phyloP scores from a whole-genome alignment of 2,329 filamentous ascomycete genomes.

The Sclerotinia nivalis region DNA sequence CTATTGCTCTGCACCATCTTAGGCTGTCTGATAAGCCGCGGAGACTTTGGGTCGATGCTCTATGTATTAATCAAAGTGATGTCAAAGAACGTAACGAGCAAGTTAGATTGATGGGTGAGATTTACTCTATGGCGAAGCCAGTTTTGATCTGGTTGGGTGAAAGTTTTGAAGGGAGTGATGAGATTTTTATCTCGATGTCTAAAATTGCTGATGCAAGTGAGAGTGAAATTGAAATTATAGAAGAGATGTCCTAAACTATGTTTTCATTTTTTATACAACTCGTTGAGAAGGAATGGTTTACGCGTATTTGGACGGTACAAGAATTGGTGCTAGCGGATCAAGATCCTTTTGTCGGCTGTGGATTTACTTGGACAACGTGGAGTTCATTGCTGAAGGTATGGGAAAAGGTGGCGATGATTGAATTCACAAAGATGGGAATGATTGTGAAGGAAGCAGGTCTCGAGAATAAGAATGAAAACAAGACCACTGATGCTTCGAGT shows the following conservation, averaged over 20 bases:
- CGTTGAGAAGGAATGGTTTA: slow-evolving; percentile 23
- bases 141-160: slow-evolving; percentile 22
- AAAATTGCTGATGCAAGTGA: not conserved
- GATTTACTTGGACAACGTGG: slow-evolving; percentile 6
- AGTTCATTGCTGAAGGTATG: not conserved
- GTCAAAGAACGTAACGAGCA: slow-evolving; percentile 29
- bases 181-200: not conserved
- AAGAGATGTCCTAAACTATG: not conserved
- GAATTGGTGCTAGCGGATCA: slow-evolving; percentile 6
- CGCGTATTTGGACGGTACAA: slow-evolving; percentile 27
- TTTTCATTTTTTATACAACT: not conserved
- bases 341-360: slow-evolving; percentile 13
- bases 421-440: slow-evolving; percentile 1
- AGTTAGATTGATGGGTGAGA: slow-evolving; percentile 30
- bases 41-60: slow-evolving; percentile 24
- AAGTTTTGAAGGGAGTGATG: not conserved
- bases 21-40: not conserved
- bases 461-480: not conserved
- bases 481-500: not conserved
- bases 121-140: slow-evolving; percentile 28
- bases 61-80: slow-evolving; percentile 32
- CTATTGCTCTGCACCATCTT: slow-evolving; percentile 18
- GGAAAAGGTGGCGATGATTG: not conserved
- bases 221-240: not conserved
- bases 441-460: not conserved